A percentile compares a stretch with the other conserved stretches of the same genome.
Conservation (phyloP, 129 eudicot genomes). For the Flaveria robusta region DNA sequence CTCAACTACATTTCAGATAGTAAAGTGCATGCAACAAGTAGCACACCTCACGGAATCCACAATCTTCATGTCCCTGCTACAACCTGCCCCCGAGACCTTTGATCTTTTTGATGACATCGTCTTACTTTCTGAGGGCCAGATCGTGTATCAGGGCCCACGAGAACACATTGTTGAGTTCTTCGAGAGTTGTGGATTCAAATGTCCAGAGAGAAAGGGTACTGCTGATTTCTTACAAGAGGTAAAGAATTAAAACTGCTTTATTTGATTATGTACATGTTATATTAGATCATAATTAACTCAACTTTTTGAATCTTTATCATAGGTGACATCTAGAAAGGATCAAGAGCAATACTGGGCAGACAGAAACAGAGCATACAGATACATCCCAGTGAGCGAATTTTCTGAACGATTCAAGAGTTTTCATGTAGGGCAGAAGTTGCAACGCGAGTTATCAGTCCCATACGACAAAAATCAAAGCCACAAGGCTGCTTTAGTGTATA, state of each 20-base stretch:
- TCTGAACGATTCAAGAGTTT: slow-evolving; percentile 60
- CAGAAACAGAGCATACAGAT: slow-evolving; percentile 50
- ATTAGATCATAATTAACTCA: neutral
- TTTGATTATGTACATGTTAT: neutral
- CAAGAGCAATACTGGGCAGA: slow-evolving; percentile 94
- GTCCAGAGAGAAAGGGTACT: slow-evolving; percentile 85
- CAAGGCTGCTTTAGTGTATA: slow-evolving; percentile 59
- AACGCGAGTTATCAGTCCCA: slow-evolving; percentile 63
- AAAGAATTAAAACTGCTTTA: slow-evolving; percentile 19
- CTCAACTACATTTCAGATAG: slow-evolving; percentile 93
- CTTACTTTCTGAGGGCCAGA: slow-evolving; percentile 83
- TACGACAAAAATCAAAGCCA: slow-evolving; percentile 61
- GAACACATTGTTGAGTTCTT: slow-evolving; percentile 81
- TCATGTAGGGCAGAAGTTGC: slow-evolving; percentile 63
- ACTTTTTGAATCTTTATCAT: slow-evolving; percentile 13
- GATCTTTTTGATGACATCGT: slow-evolving; percentile 87
- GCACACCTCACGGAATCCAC: slow-evolving; percentile 74
- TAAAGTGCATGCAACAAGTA: slow-evolving; percentile 88
- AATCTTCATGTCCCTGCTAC: slow-evolving; percentile 81
- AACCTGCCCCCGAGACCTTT: slow-evolving; percentile 97
- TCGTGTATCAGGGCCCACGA: slow-evolving; percentile 90
- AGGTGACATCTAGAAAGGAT: slow-evolving; percentile 96
- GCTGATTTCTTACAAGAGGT: slow-evolving; percentile 99
- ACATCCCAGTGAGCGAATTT: slow-evolving; percentile 67
- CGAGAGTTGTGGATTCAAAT: slow-evolving; percentile 79